phyloP scores from a whole-genome alignment of 2,329 filamentous ascomycete genomes.

The Epichloe sp. region DNA sequence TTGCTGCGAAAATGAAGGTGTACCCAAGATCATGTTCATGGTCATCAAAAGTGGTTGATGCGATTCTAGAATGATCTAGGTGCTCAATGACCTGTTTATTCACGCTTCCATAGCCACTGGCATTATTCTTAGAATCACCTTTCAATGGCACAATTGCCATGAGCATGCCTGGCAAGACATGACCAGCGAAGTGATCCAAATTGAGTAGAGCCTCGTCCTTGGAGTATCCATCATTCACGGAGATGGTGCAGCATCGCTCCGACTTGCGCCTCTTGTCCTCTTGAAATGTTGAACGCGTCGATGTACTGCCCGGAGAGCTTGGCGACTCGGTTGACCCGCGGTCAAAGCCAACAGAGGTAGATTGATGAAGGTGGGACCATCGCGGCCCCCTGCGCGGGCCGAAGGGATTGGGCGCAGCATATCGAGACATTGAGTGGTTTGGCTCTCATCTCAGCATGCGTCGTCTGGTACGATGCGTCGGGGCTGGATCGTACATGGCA shows the following conservation, averaged over 20 bases:
- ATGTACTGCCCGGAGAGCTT: slow-evolving; percentile 34
- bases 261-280: slow-evolving; percentile 20
- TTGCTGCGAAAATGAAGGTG: slow-evolving; percentile 58
- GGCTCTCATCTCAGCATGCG: slow-evolving; percentile 9
- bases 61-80: slow-evolving; percentile 12
- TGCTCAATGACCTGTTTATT: slow-evolving; percentile 20
- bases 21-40: slow-evolving; percentile 14
- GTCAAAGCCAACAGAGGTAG: slow-evolving; percentile 35
- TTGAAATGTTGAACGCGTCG: slow-evolving; percentile 34
- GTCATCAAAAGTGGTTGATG: slow-evolving; percentile 10
- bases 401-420: slow-evolving; percentile 25
- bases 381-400: slow-evolving; percentile 33
- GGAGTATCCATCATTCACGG: slow-evolving; percentile 60
- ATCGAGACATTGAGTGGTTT: slow-evolving; percentile 25
- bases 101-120: slow-evolving; percentile 16
- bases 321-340: slow-evolving; percentile 25
- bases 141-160: slow-evolving; percentile 58
- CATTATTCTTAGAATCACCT: slow-evolving; percentile 29
- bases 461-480: neutral
- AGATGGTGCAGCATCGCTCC: slow-evolving; percentile 39
- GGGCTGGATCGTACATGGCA: slow-evolving; percentile 4
- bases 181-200: slow-evolving; percentile 51
- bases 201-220: slow-evolving; percentile 72
- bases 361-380: slow-evolving; percentile 41
- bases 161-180: slow-evolving; percentile 52